Evolutionary conservation across 352 stramenopile species (phyloP), one percentile per base, ranked within the genome.

Genomic region (Pythium periplocum): DNA sequence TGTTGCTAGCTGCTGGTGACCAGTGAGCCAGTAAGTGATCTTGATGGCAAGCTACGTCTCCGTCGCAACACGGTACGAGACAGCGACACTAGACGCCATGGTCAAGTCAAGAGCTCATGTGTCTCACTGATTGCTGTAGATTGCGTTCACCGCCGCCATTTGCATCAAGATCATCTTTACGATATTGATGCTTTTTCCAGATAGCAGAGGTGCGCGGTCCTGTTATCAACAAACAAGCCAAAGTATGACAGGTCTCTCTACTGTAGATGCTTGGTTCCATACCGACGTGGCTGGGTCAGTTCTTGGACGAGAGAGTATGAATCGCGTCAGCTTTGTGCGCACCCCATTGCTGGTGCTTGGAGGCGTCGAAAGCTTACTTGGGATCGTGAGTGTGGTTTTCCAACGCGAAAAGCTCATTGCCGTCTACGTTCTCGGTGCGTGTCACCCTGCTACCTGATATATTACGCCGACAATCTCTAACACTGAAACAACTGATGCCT

Each of bases 241-340:
- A 43, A 26, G 6, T 31, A 6, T 53, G 30, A 26, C 17, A 26
- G 17, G 17, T n/a, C 11, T 41, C 35, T 41, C 35, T 26, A 26
- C 8, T 8, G 4, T 47, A 86, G 78, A 59, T 31, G 75, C 68
- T 2, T 88, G 78, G 78, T 86, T 73, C 45, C 61, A 78, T 40
- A 55, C 62, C 2, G 72, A 83, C 32, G 62, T 65, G 6, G 75
- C 66, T 48, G 40, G 53, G 17, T 78, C 74, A 12, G 32, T 53
- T 4, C 47, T 64, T 1, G 70, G 59, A 1, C 10, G 52, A 2
- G 30, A 48, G 9, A 71, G 66, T 47, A 47, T 54, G 4, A 37
- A 79, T 38, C 62, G 77, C 36, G 62, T 81, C 7, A 38, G 63
- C 8, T 32, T 53, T 10, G 68, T 74, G 12, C 59, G 72, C 8